phyloP scores from a whole-genome alignment of 441 rosid species.

The Viola pubescens region DNA sequence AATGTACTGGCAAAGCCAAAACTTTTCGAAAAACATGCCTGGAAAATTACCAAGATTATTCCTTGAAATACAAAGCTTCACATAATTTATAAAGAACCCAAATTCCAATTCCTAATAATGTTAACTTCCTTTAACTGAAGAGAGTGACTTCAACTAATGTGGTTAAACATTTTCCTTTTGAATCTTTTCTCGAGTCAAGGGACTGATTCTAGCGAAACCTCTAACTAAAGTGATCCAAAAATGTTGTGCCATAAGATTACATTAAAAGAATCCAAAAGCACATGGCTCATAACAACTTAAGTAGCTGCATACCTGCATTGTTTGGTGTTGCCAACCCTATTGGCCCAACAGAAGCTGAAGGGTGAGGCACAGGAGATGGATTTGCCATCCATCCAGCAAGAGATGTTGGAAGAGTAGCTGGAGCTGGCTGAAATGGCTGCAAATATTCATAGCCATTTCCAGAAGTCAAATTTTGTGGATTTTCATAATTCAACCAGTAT shows the following conservation, averaged over 20 bases:
- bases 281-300: constrained; percentile 6
- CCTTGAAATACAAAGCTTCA: too few species aligned
- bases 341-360: constrained; percentile 63
- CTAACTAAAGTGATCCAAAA: too few species aligned
- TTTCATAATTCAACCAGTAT: constrained; percentile 7
- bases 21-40: too few species aligned
- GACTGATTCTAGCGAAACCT: too few species aligned
- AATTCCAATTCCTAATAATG: too few species aligned
- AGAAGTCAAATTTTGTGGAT: background rate
- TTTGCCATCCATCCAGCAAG: constrained; percentile 85
- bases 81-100: too few species aligned
- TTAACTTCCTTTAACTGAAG: too few species aligned
- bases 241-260: background rate
- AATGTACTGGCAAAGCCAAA: too few species aligned
- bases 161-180: too few species aligned
- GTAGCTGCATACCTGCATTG: constrained; percentile 41
- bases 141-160: too few species aligned
- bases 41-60: too few species aligned
- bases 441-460: constrained; percentile 10
- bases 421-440: constrained; percentile 70
- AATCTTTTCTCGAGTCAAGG: too few species aligned
- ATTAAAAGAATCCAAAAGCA: constrained; percentile 5
- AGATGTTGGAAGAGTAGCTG: constrained; percentile 58
- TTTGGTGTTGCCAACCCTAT: constrained; percentile 48
- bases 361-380: constrained; percentile 56